A percentile compares a stretch with the other conserved stretches of the same genome.
Evolutionary conservation across 2,329 filamentous ascomycete species (phyloP).

Genomic region (Myriosclerotinia curreyana): DNA sequence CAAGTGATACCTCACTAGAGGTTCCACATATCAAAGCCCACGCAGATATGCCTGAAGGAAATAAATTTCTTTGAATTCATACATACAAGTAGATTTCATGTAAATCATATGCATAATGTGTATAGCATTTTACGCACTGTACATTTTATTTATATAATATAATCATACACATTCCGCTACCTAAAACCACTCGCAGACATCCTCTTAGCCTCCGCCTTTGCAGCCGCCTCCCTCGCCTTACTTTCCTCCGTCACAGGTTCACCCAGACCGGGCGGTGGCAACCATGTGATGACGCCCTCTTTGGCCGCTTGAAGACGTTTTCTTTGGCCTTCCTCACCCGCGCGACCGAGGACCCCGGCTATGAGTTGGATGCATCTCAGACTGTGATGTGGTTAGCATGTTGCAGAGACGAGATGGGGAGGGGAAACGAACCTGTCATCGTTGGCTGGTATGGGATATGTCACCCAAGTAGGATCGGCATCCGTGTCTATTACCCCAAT

Average conservation of each 20-base stretch:
- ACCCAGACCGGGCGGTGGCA: conserved; percentile 40
- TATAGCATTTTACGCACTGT: neutral
- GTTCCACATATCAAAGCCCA: neutral
- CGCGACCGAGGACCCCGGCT: conserved; percentile 78
- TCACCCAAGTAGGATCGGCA: conserved; percentile 87
- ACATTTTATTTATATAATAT: conserved; percentile 3
- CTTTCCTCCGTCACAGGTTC: conserved; percentile 28
- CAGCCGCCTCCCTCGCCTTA: conserved; percentile 6
- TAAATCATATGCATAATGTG: neutral
- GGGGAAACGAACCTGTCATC: conserved; percentile 71
- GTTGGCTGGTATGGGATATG: conserved; percentile 94
- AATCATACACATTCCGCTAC: conserved; percentile 8
- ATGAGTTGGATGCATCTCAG: conserved; percentile 78
- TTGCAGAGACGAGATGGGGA: neutral
- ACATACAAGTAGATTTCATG: no score
- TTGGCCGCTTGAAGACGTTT: conserved; percentile 62
- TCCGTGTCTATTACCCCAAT: conserved; percentile 95
- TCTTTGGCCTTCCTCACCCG: conserved; percentile 73
- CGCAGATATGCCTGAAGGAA: no score
- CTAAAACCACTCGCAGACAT: no score
- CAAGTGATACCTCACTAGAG: neutral
- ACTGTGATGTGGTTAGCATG: conserved; percentile 49
- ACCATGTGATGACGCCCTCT: conserved; percentile 62
- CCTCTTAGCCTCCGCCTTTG: neutral
- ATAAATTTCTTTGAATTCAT: no score